A percentile compares a stretch with the other conserved stretches of the same genome.
phyloP scores from a whole-genome alignment of 768 basidiomycete species.

The Lactarius pseudohatsudake region DNA sequence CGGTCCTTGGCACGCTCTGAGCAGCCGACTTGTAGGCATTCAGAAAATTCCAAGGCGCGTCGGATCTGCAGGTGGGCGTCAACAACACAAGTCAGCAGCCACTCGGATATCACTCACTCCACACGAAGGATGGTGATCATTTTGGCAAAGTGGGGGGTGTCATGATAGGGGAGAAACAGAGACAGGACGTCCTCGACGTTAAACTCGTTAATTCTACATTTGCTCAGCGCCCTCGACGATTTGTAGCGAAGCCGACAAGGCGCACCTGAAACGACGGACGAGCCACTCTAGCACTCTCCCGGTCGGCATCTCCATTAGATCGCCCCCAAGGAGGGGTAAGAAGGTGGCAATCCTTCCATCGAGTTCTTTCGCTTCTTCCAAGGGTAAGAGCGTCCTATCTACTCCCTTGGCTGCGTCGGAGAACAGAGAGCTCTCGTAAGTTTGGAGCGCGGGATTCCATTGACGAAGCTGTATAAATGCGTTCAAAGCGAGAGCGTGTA shows the following conservation, averaged over 20 bases:
- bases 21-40: conserved; percentile 74
- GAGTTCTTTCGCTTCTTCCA: conserved; percentile 62
- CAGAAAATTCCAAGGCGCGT: conserved; percentile 67
- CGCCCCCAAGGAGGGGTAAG: conserved; percentile 70
- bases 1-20: conserved; percentile 67
- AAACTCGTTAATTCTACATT: conserved; percentile 83
- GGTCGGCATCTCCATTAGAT: conserved; percentile 77
- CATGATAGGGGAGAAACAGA: conserved; percentile 92
- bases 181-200: conserved; percentile 76
- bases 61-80: conserved; percentile 44
- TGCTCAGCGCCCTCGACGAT: neutral
- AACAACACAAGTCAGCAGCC: neutral
- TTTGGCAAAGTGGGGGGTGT: conserved; percentile 91
- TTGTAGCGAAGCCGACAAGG: neutral
- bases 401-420: conserved; percentile 70
- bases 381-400: conserved; percentile 76
- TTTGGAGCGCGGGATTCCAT: conserved; percentile 55
- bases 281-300: conserved; percentile 93
- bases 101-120: conserved; percentile 44
- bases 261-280: conserved; percentile 86
- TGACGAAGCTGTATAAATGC: conserved; percentile 71
- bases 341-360: conserved; percentile 61
- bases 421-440: conserved; percentile 73
- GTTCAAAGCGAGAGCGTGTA: conserved; percentile 77
- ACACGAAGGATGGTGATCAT: conserved; percentile 86